Conservation (phyloP, 225 moss, liverwort and hornwort genomes). For the Rhytidiadelphus loreus region DNA sequence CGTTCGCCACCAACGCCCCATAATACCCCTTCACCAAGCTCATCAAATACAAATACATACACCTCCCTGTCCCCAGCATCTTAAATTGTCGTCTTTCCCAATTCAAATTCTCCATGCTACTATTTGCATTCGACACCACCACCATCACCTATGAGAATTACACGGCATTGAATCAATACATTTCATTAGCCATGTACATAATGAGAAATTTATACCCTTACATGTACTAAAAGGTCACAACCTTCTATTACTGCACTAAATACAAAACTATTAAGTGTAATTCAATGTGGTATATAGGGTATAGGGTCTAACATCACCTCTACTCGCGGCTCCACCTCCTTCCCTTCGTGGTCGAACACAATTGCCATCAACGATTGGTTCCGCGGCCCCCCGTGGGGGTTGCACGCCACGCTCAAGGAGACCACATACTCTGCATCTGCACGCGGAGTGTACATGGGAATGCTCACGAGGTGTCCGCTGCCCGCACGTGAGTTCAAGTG, state of each 20-base stretch:
- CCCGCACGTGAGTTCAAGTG: conserved; percentile 57
- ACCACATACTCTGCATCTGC: conserved; percentile 47
- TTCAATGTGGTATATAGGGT: too few species aligned
- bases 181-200: too few species aligned
- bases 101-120: not conserved
- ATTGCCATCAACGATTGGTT: conserved; percentile 22
- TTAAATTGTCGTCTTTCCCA: conserved; percentile 21
- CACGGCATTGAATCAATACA: not conserved
- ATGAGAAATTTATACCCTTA: not conserved
- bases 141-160: not conserved
- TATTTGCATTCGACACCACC: not conserved
- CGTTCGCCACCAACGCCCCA: conserved; percentile 51
- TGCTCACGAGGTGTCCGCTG: conserved; percentile 35
- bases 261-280: too few species aligned
- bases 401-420: conserved; percentile 44
- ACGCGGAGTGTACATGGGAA: conserved; percentile 44
- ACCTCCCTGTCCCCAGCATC: conserved; percentile 34
- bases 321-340: not conserved
- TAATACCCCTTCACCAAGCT: conserved; percentile 47
- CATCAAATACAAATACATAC: conserved; percentile 42
- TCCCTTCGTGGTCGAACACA: conserved; percentile 9
- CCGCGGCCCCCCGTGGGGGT: conserved; percentile 63
- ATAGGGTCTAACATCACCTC: not conserved
- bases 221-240: not conserved
- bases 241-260: not conserved